These are phyloP conservation scores for Prinsepia uniflora DNA, from an alignment of 306 rosid genomes.

Conservation along the genomic window DNA sequence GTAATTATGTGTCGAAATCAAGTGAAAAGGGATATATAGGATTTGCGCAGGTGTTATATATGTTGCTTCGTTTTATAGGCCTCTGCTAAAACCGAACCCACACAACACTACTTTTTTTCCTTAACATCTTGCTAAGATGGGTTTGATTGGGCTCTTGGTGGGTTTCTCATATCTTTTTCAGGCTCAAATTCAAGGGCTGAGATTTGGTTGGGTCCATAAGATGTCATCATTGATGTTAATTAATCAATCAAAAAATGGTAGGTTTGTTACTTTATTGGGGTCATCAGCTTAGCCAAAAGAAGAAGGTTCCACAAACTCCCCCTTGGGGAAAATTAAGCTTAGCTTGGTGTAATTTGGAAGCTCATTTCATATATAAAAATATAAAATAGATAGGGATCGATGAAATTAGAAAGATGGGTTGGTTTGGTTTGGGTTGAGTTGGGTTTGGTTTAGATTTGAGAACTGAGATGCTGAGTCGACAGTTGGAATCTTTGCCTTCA, in stretches of 20 bases:
- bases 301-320: background rate
- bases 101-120: background rate
- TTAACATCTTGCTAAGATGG: background rate
- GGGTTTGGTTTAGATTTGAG: background rate
- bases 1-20: background rate
- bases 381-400: no score
- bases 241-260: background rate
- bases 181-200: background rate
- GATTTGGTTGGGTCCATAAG: background rate
- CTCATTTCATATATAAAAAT: no score
- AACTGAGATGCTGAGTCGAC: background rate
- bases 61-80: background rate
- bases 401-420: background rate
- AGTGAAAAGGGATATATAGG: background rate
- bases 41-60: no score
- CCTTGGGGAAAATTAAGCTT: background rate
- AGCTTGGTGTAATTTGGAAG: background rate
- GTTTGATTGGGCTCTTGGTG: background rate
- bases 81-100: background rate
- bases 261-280: background rate
- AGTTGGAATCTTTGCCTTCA: constrained; percentile 30
- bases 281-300: background rate
- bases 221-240: background rate
- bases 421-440: background rate
- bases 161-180: background rate